Conservation (phyloP, 1,139 yeast genomes). For the Hyphopichia wangnamkhiaoensis region DNA sequence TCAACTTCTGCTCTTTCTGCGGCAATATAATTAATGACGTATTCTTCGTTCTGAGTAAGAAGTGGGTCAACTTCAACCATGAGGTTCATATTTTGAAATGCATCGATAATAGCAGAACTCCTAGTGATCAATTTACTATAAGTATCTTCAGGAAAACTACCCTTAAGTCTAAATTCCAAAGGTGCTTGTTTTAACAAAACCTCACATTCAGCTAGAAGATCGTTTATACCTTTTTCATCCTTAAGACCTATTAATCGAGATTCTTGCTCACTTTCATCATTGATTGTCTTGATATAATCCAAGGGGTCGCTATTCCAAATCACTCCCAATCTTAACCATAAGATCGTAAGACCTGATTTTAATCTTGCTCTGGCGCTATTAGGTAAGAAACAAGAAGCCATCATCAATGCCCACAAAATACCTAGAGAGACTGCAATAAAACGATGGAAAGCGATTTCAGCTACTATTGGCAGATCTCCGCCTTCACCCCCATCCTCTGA, state of each 20-base stretch:
- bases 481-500: slow-evolving; percentile 71
- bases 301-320: slow-evolving; percentile 68
- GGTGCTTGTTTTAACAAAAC: slow-evolving; percentile 70
- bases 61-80: slow-evolving; percentile 64
- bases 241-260: slow-evolving; percentile 48
- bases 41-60: slow-evolving; percentile 54
- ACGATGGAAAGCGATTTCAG: slow-evolving; percentile 80
- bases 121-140: slow-evolving; percentile 53
- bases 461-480: slow-evolving; percentile 65
- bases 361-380: slow-evolving; percentile 72
- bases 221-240: slow-evolving; percentile 54
- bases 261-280: slow-evolving; percentile 14
- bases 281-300: slow-evolving; percentile 22
- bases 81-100: slow-evolving; percentile 70
- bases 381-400: slow-evolving; percentile 67
- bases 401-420: slow-evolving; percentile 71
- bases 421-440: slow-evolving; percentile 74
- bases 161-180: slow-evolving; percentile 72
- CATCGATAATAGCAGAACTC: slow-evolving; percentile 70
- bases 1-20: slow-evolving; percentile 68
- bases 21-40: slow-evolving; percentile 55
- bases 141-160: slow-evolving; percentile 59
- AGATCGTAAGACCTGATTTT: slow-evolving; percentile 61
- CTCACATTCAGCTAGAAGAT: slow-evolving; percentile 63
- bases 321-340: slow-evolving; percentile 80